Percentiles rank a stretch among this genome's conserved stretches.
Evolutionary conservation across 2,329 filamentous ascomycete genomes (phyloP).

Genomic region (Colletotrichum sp.): DNA sequence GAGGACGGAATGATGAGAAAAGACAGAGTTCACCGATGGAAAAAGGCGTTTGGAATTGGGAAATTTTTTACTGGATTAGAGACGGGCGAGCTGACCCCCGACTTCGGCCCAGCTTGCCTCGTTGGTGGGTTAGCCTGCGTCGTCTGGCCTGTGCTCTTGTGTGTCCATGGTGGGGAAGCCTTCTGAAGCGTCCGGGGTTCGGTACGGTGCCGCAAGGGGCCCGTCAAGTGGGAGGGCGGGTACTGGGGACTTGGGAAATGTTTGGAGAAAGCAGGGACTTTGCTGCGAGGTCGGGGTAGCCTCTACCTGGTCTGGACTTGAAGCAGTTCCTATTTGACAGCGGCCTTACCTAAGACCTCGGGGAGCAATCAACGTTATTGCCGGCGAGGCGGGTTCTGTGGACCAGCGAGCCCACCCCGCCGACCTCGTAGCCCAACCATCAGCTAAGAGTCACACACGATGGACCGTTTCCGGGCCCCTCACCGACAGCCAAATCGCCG

Average conservation of each 20-base stretch:
- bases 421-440: slow-evolving; percentile 7
- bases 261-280: slow-evolving; percentile 9
- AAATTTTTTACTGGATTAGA: slow-evolving; percentile 26
- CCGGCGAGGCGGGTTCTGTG: slow-evolving; percentile 15
- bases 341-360: slow-evolving; percentile 20
- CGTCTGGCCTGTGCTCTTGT: slow-evolving; percentile 17
- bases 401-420: neutral
- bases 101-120: slow-evolving; percentile 24
- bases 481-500: slow-evolving; percentile 15
- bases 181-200: slow-evolving; percentile 17
- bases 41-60: slow-evolving; percentile 23
- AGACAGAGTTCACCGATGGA: slow-evolving; percentile 19
- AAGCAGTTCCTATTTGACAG: slow-evolving; percentile 9
- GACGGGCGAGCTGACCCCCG: slow-evolving; percentile 20
- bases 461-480: slow-evolving; percentile 7
- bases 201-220: slow-evolving; percentile 2
- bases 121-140: slow-evolving; percentile 15
- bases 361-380: slow-evolving; percentile 21
- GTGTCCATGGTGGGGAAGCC: slow-evolving; percentile 21
- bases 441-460: slow-evolving; percentile 7
- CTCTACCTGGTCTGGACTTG: slow-evolving; percentile 19
- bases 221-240: slow-evolving; percentile 12
- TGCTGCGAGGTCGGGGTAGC: slow-evolving; percentile 2
- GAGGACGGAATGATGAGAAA: slow-evolving; percentile 15
- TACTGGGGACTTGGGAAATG: slow-evolving; percentile 14